These are phyloP conservation scores for Neostapfia colusana DNA, from an alignment of 176 grass and related monocot species.

Conservation along the genomic window DNA sequence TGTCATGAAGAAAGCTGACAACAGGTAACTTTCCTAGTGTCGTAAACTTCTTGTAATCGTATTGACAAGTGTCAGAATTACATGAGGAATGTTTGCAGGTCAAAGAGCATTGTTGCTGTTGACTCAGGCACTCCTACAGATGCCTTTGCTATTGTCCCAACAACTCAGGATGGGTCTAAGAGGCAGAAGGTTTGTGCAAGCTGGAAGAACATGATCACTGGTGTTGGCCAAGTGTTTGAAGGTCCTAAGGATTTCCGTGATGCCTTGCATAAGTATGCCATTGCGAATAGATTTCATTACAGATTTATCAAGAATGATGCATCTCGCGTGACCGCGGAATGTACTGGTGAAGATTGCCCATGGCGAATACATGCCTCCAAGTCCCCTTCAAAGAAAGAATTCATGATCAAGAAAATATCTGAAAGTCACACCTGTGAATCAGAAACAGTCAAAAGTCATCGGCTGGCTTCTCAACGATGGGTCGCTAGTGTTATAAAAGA, in stretches of 20 bases:
- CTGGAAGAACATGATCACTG: slow-evolving; percentile 85
- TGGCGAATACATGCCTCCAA: slow-evolving; percentile 94
- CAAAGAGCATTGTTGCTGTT: slow-evolving; percentile 55
- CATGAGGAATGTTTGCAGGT: slow-evolving; percentile 42
- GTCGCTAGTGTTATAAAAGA: slow-evolving; percentile 99
- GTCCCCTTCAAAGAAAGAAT: slow-evolving; percentile 66
- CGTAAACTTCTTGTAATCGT: background rate
- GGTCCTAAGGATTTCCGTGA: slow-evolving; percentile 83
- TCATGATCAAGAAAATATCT: slow-evolving; percentile 94
- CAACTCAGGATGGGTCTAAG: slow-evolving; percentile 64
- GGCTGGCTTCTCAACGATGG: slow-evolving; percentile 83
- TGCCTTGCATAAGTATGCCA: slow-evolving; percentile 89
- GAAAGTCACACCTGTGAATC: slow-evolving; percentile 83
- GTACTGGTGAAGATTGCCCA: slow-evolving; percentile 72
- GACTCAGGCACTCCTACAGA: slow-evolving; percentile 53
- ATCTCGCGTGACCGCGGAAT: slow-evolving; percentile 81
- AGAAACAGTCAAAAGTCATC: slow-evolving; percentile 75
- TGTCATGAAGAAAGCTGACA: slow-evolving; percentile 82
- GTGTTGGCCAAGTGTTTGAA: slow-evolving; percentile 86
- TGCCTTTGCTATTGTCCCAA: slow-evolving; percentile 40
- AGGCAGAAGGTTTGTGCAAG: slow-evolving; percentile 65
- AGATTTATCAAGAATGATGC: slow-evolving; percentile 91
- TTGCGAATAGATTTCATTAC: slow-evolving; percentile 88
- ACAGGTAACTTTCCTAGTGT: slow-evolving; percentile 51
- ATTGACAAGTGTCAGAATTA: slow-evolving; percentile 26